These are phyloP conservation scores for Cardamine chenopodiifolia DNA, from an alignment of 345 rosid genomes.

Conservation along the genomic window DNA sequence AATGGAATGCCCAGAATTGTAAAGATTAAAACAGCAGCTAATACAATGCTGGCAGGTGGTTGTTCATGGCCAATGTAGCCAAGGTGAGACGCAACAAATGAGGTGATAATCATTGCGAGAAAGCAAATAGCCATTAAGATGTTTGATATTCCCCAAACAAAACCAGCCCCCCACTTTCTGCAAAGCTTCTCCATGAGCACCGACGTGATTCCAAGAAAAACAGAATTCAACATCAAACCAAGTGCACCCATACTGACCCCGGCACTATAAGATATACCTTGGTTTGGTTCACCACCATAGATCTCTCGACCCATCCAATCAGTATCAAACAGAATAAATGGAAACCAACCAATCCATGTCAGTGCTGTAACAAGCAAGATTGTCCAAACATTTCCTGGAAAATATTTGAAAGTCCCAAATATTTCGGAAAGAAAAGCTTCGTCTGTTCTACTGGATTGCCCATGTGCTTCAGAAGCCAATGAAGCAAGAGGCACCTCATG, in stretches of 20 bases:
- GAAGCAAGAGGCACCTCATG: slow-evolving; percentile 62
- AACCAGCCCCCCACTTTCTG: slow-evolving; percentile 96
- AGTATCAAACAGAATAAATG: slow-evolving; percentile 88
- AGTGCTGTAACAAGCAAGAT: slow-evolving; percentile 78
- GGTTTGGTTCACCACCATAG: slow-evolving; percentile 82
- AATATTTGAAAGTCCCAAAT: slow-evolving; percentile 84
- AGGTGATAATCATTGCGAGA: slow-evolving; percentile 68
- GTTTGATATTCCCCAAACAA: slow-evolving; percentile 87
- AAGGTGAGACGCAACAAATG: slow-evolving; percentile 62
- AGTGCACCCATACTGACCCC: slow-evolving; percentile 95
- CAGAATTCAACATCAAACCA: slow-evolving; percentile 90
- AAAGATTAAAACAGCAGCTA: slow-evolving; percentile 67
- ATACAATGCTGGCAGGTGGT: slow-evolving; percentile 74
- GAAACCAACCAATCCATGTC: slow-evolving; percentile 96
- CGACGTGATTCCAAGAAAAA: slow-evolving; percentile 88
- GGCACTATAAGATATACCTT: slow-evolving; percentile 58
- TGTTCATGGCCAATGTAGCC: slow-evolving; percentile 57
- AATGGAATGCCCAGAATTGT: slow-evolving; percentile 85
- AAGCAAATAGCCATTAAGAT: slow-evolving; percentile 86
- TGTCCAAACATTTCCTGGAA: slow-evolving; percentile 59
- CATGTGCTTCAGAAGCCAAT: slow-evolving; percentile 50
- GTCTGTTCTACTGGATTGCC: slow-evolving; percentile 51
- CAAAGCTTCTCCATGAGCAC: slow-evolving; percentile 91
- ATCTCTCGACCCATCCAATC: slow-evolving; percentile 99
- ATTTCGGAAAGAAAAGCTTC: slow-evolving; percentile 95